phyloP scores from a whole-genome alignment of 2,329 filamentous ascomycete genomes.

The Talaromyces sp. region DNA sequence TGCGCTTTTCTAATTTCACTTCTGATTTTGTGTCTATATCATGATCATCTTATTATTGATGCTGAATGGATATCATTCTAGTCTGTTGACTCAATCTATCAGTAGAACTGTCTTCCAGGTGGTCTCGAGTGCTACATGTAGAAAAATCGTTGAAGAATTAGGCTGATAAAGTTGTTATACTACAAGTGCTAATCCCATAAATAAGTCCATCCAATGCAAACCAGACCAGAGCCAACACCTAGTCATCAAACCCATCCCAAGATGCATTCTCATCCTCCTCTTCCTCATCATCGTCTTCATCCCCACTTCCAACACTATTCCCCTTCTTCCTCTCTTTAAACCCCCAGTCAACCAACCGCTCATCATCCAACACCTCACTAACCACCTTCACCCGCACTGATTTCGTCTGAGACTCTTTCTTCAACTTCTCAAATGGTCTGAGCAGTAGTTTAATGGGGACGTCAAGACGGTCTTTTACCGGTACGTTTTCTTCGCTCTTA shows the following conservation, averaged over 20 bases:
- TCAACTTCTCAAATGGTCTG: conserved; percentile 45
- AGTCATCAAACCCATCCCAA: conserved; percentile 16
- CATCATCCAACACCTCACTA: conserved; percentile 68
- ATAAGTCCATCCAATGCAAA: neutral
- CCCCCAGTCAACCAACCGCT: conserved; percentile 65
- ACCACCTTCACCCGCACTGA: conserved; percentile 64
- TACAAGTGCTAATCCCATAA: neutral
- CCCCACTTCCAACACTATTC: conserved; percentile 37
- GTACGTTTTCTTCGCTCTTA: conserved; percentile 28
- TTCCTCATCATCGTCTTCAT: conserved; percentile 45
- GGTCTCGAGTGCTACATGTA: neutral
- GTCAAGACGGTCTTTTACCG: conserved; percentile 34
- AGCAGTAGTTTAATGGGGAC: conserved; percentile 42
- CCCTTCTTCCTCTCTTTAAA: conserved; percentile 37
- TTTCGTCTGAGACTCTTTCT: conserved; percentile 61
- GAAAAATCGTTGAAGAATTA: neutral
- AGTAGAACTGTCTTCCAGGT: neutral
- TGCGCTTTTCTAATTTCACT: conserved; percentile 1
- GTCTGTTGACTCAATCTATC: neutral
- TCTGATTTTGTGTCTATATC: conserved; percentile 4
- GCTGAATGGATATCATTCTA: neutral
- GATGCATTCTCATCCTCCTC: conserved; percentile 9
- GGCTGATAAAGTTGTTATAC: neutral
- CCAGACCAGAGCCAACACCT: neutral
- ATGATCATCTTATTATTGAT: neutral